Percentiles rank a stretch among this genome's conserved stretches.
phyloP scores from a whole-genome alignment of 2,329 filamentous ascomycete genomes.

The Thielaviopsis populi region DNA sequence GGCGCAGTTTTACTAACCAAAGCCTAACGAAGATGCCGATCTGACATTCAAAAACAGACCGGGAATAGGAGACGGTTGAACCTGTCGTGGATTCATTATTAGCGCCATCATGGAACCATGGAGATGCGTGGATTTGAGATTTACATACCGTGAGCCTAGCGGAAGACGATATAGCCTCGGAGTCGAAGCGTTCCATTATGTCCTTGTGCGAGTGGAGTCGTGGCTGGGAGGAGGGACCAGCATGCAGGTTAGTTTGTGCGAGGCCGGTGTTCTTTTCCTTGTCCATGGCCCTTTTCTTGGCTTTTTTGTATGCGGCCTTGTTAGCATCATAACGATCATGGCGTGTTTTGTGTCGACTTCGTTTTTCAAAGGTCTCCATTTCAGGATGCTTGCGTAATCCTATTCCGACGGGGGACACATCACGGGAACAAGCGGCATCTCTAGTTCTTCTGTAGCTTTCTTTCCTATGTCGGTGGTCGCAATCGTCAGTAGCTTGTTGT shows the following conservation, averaged over 20 bases:
- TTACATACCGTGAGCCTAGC: slow-evolving; percentile 22
- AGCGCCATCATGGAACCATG: neutral
- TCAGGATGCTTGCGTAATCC: slow-evolving; percentile 17
- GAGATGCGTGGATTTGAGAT: neutral
- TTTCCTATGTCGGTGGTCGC: neutral
- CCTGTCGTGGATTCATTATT: slow-evolving; percentile 18
- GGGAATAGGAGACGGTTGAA: slow-evolving; percentile 24
- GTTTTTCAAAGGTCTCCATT: slow-evolving; percentile 30
- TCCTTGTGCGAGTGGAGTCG: slow-evolving; percentile 28
- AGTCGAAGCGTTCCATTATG: slow-evolving; percentile 41
- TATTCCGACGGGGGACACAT: neutral
- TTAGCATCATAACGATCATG: slow-evolving; percentile 39
- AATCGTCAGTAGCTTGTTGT: neutral
- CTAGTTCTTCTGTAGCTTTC: neutral
- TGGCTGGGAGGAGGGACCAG: slow-evolving; percentile 17
- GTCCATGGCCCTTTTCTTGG: slow-evolving; percentile 10
- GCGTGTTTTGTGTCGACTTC: slow-evolving; percentile 40
- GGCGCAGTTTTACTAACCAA: slow-evolving; percentile 18
- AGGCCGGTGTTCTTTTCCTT: neutral
- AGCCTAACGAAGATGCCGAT: slow-evolving; percentile 18
- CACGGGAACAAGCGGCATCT: neutral
- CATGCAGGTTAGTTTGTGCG: neutral
- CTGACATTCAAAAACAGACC: slow-evolving; percentile 26
- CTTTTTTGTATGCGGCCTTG: slow-evolving; percentile 18
- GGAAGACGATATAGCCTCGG: slow-evolving; percentile 33